phyloP scores from a whole-genome alignment of 352 stramenopile genomes.

The Saprolegnia diclina region DNA sequence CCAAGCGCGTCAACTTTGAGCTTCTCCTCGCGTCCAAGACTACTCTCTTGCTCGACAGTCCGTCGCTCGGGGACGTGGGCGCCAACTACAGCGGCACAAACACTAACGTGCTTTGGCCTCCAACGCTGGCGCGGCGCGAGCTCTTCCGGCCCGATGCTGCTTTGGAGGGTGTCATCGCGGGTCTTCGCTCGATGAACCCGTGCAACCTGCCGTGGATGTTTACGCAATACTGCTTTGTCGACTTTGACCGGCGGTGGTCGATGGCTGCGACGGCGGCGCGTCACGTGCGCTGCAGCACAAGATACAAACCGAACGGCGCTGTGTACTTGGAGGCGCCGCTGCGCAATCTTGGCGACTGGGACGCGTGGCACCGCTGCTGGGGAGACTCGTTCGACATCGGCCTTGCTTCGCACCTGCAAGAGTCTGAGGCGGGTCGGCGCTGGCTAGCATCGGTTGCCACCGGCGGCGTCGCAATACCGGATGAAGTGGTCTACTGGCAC shows the following conservation, averaged over 20 bases:
- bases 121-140: background rate
- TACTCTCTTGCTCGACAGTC: background rate
- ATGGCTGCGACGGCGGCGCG: constrained; percentile 1
- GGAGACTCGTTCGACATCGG: background rate
- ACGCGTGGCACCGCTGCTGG: background rate
- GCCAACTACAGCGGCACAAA: background rate
- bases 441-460: background rate
- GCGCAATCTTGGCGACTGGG: background rate
- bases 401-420: background rate
- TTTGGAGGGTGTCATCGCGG: background rate
- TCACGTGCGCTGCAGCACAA: background rate
- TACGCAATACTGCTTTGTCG: constrained; percentile 10
- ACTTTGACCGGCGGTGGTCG: background rate
- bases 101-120: background rate
- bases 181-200: background rate
- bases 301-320: background rate
- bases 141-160: background rate
- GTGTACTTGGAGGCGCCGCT: constrained; percentile 2
- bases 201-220: constrained; percentile 4
- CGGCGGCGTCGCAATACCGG: background rate
- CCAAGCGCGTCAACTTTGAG: background rate
- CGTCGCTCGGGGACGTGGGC: background rate
- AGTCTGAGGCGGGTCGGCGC: background rate
- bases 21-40: background rate
- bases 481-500: constrained; percentile 9